A percentile compares a stretch with the other conserved stretches of the same genome.
These are phyloP conservation scores for Picea sitchensis DNA, from an alignment of 75 land plant genomes.

Conservation along the genomic window DNA sequence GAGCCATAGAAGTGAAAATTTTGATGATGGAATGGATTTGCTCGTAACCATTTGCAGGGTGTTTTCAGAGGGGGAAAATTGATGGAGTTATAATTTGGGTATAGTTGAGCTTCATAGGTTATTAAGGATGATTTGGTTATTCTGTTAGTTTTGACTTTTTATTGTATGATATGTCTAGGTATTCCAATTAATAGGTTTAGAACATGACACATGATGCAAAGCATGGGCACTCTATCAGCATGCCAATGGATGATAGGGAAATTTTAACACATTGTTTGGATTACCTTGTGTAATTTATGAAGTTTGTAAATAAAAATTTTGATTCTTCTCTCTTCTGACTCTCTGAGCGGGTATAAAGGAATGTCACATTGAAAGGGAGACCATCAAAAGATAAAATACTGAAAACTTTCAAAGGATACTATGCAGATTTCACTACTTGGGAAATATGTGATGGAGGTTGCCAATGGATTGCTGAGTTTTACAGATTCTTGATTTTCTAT, in stretches of 20 bases:
- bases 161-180: not conserved
- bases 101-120: no score
- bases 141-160: not conserved
- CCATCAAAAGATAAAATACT: no score
- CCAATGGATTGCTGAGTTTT: no score
- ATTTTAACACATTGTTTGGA: not conserved
- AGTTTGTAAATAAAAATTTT: not conserved
- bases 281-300: not conserved
- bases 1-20: not conserved
- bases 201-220: not conserved
- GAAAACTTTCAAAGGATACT: no score
- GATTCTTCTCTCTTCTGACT: no score
- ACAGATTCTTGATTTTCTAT: no score
- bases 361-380: no score
- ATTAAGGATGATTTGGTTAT: no score
- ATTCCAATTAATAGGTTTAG: not conserved
- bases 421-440: no score
- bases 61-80: not conserved
- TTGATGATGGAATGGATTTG: not conserved
- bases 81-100: no score
- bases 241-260: not conserved
- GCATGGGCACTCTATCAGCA: not conserved
- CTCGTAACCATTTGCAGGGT: not conserved
- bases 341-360: no score
- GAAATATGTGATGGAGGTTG: no score